These are phyloP conservation scores for Thraustochytrium striatum DNA, from an alignment of 352 stramenopile species.

Conservation along the genomic window DNA sequence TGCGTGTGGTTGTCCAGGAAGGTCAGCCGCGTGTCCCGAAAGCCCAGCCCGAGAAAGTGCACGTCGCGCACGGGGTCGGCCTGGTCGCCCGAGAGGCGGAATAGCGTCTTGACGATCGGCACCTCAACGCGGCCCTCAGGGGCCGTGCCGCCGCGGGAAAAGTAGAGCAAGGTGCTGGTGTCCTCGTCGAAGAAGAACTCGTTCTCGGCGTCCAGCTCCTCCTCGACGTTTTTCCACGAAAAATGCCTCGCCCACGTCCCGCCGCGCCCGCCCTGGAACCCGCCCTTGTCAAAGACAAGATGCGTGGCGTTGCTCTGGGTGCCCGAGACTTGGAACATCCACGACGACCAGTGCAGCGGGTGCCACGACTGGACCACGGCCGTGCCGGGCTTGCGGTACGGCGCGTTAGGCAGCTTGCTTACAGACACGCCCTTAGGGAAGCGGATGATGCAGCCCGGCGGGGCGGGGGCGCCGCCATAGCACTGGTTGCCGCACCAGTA, in stretches of 20 bases:
- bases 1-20: conserved; percentile 52
- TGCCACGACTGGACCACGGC: conserved; percentile 47
- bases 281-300: conserved; percentile 47
- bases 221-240: conserved; percentile 47
- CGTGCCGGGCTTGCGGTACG: background rate
- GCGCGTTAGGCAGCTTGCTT: conserved; percentile 15
- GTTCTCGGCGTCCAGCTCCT: conserved; percentile 37
- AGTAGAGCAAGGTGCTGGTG: background rate
- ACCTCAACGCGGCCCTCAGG: background rate
- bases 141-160: background rate
- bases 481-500: conserved; percentile 51
- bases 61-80: conserved; percentile 12
- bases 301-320: background rate
- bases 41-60: conserved; percentile 45
- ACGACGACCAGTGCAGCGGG: conserved; percentile 45
- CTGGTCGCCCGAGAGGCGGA: background rate
- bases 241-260: conserved; percentile 40
- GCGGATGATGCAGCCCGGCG: conserved; percentile 27
- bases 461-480: conserved; percentile 11
- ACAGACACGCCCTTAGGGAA: conserved; percentile 28
- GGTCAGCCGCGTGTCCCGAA: conserved; percentile 40
- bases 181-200: conserved; percentile 43
- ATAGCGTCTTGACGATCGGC: background rate
- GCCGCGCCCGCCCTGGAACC: conserved; percentile 49
- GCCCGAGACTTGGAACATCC: conserved; percentile 45